Evolutionary conservation across 306 rosid species (phyloP).

Genomic region (Cicer bijugum): DNA sequence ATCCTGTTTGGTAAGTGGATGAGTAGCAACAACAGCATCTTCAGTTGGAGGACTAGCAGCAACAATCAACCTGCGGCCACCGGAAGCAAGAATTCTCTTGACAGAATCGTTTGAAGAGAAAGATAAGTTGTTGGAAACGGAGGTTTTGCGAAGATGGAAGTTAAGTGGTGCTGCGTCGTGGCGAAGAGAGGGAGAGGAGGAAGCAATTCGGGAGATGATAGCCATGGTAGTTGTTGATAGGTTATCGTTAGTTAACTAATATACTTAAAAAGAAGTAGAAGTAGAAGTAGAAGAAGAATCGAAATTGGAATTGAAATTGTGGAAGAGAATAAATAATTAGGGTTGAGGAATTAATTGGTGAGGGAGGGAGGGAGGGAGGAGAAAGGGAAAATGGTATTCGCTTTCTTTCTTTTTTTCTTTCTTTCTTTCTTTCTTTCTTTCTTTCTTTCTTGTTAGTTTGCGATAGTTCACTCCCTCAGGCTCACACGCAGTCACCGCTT

Average conservation of each 20-base stretch:
- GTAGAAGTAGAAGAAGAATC: background rate
- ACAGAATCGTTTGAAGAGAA: conserved; percentile 50
- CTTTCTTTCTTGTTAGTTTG: no score
- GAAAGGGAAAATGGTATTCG: background rate
- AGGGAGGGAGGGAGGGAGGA: background rate
- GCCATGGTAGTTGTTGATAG: conserved; percentile 53
- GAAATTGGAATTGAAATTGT: background rate
- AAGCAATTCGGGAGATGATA: conserved; percentile 52
- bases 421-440: no score
- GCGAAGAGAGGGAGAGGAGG: conserved; percentile 44
- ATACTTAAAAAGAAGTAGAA: conserved; percentile 13
- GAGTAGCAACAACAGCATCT: conserved; percentile 72
- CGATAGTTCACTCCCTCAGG: no score
- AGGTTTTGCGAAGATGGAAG: conserved; percentile 53
- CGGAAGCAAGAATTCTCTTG: conserved; percentile 43
- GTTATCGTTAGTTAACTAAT: background rate
- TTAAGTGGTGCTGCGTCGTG: conserved; percentile 45
- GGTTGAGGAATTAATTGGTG: background rate
- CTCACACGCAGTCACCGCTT: no score
- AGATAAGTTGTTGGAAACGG: conserved; percentile 44
- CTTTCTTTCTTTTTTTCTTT: no score
- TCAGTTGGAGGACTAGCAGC: conserved; percentile 96
- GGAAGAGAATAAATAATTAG: background rate
- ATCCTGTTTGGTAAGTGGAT: conserved; percentile 80
- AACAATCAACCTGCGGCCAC: conserved; percentile 57